A percentile compares a stretch with the other conserved stretches of the same genome.
These are phyloP conservation scores for Solanum paucissectum DNA, from an alignment of 257 asterid species.

Conservation along the genomic window DNA sequence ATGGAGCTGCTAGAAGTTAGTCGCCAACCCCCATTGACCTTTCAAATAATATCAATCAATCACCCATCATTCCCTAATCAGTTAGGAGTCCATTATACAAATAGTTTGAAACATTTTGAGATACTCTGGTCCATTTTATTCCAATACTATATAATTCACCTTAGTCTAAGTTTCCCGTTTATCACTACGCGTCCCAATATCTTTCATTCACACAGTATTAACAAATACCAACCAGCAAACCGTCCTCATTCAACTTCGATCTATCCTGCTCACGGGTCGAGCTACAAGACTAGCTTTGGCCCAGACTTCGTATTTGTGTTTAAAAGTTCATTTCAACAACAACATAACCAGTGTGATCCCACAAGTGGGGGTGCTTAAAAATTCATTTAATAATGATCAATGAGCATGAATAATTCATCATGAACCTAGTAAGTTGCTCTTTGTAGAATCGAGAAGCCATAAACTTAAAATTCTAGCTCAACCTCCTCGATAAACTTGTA, in stretches of 20 bases:
- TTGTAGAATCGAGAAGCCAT: neutral
- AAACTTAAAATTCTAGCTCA: neutral
- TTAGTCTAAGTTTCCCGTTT: neutral
- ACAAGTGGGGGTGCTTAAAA: neutral
- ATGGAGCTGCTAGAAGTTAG: neutral
- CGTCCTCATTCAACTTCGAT: neutral
- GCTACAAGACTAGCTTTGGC: neutral
- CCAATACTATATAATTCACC: neutral
- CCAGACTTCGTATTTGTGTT: neutral
- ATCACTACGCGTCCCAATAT: neutral
- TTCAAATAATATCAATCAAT: neutral
- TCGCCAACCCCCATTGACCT: neutral
- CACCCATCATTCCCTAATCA: neutral
- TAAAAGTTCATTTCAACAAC: neutral
- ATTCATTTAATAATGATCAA: neutral
- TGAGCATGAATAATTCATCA: neutral
- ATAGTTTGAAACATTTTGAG: neutral
- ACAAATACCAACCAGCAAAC: neutral
- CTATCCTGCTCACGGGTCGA: neutral
- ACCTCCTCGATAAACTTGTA: neutral
- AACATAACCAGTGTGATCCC: neutral
- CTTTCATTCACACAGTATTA: neutral
- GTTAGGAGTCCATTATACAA: neutral
- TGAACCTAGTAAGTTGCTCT: neutral
- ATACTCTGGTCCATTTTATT: neutral